Evolutionary conservation across 768 basidiomycete species (phyloP), one percentile per base, ranked within the genome.

Genomic region (Coprinopsis sp.): DNA sequence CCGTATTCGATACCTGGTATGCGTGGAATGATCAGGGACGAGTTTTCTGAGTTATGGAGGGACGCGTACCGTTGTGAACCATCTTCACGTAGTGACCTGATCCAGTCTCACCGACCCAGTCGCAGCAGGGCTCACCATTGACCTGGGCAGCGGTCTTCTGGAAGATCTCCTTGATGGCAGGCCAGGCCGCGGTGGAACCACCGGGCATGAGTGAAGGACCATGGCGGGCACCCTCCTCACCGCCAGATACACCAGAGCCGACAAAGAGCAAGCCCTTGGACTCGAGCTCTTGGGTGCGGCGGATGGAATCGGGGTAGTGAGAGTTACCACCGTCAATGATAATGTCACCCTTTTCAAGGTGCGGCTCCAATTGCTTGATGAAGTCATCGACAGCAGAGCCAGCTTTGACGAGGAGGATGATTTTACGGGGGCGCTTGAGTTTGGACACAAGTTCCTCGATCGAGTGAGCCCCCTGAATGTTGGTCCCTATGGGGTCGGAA

Each of bases 281-380:
- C 70, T 98, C 95, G 59, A 98, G 84, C 63, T 95, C 92, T 64
- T 90, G 71, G 59, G 84, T 77, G 61, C 96, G 91, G 59, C 96
- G 93, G 70, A 94, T 94, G 28, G 91, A 89, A 67, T 99, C 96
- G 51, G 96, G 96, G 75, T 89, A 99, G 70, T 98, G 93, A 36
- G 95, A 97, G 74, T 99, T 99, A 60, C 96, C 96, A 59, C 96
- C 96, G 67, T 99, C 96, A 57, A 99, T 97, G 76, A 99, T 80
- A 75, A 99, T 98, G 70, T 99, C 96, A 57, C 96, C 96, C 61
- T 82, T 67, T 65, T 97, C 94, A 56, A 99, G 87, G 66, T 85
- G 71, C 46, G 95, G 93, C 50, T 77, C 78, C 51, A 98, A 86
- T 68, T 91, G 88, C 18, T 70, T 59, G 69, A 99, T 99, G 72